phyloP scores from a whole-genome alignment of 139 green algal species.

The Nannochloris sp. region DNA sequence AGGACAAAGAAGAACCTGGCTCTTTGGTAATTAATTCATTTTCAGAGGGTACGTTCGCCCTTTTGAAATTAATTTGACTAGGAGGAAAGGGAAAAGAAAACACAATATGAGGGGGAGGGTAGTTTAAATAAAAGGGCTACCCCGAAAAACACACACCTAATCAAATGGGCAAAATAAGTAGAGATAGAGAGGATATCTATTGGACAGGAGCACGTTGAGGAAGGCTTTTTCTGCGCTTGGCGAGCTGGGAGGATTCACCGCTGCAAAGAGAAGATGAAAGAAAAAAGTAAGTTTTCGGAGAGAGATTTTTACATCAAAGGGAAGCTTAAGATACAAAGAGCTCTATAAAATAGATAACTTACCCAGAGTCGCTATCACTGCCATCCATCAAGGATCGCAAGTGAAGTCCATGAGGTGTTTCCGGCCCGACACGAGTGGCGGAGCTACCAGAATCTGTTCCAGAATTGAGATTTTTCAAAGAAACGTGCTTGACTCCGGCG shows the following conservation, averaged over 20 bases:
- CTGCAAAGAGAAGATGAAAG: not conserved
- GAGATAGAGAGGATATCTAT: not conserved
- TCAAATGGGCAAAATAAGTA: too few relatives aligned
- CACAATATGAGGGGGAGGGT: too few relatives aligned
- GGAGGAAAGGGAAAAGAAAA: not conserved
- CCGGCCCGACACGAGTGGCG: conserved; percentile 1
- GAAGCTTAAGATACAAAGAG: not conserved
- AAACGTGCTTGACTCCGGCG: conserved; percentile 15
- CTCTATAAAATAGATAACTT: not conserved
- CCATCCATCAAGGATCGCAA: not conserved
- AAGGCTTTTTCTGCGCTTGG: conserved; percentile 20
- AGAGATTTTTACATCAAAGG: not conserved
- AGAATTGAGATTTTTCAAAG: not conserved
- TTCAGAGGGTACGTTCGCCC: too few relatives aligned
- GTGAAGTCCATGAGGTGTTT: conserved; percentile 4
- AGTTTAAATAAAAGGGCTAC: too few relatives aligned
- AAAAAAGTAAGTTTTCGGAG: not conserved
- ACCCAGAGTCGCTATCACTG: conserved; percentile 18
- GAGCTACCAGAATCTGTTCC: not conserved
- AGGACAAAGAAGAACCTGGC: too few relatives aligned
- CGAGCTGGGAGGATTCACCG: not conserved
- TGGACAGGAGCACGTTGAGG: conserved; percentile 1
- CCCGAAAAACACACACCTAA: too few relatives aligned
- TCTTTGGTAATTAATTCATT: too few relatives aligned
- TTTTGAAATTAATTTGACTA: too few relatives aligned